phyloP scores from a whole-genome alignment of 495 filamentous ascomycete genomes.

The Penicillium daleae region DNA sequence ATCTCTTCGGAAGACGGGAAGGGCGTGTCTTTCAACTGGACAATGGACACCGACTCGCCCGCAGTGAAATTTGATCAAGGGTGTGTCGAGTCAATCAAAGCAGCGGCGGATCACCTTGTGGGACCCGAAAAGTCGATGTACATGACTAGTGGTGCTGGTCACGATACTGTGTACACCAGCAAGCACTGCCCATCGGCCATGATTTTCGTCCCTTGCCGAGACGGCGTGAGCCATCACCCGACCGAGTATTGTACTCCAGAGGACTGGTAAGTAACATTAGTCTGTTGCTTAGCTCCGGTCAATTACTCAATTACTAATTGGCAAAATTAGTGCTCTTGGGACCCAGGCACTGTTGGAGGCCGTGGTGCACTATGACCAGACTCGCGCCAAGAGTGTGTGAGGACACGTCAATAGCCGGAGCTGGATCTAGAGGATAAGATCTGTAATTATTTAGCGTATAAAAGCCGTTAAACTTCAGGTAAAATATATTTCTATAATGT shows the following conservation, averaged over 20 bases:
- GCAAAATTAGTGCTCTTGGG: constrained; percentile 35
- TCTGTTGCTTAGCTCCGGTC: neutral
- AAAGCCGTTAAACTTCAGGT: neutral
- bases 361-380: constrained; percentile 41
- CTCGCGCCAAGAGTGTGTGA: neutral
- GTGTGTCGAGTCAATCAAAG: constrained; percentile 63
- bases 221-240: constrained; percentile 67
- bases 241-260: constrained; percentile 58
- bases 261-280: constrained; percentile 49
- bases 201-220: constrained; percentile 65
- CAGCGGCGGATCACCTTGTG: constrained; percentile 55
- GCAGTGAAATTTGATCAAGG: constrained; percentile 66
- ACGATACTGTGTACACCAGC: constrained; percentile 64
- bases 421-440: neutral
- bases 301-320: constrained; percentile 1
- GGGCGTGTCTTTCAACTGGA: constrained; percentile 53
- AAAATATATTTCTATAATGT: neutral
- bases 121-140: constrained; percentile 41
- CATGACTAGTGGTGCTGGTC: constrained; percentile 58
- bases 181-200: constrained; percentile 60
- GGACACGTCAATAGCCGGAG: neutral
- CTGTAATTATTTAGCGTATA: neutral
- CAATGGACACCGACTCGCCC: constrained; percentile 60
- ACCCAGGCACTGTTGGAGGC: constrained; percentile 41
- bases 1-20: constrained; percentile 55